A percentile compares a stretch with the other conserved stretches of the same genome.
phyloP scores from a whole-genome alignment of 2,329 filamentous ascomycete genomes.

The Penicillium sumatraense region DNA sequence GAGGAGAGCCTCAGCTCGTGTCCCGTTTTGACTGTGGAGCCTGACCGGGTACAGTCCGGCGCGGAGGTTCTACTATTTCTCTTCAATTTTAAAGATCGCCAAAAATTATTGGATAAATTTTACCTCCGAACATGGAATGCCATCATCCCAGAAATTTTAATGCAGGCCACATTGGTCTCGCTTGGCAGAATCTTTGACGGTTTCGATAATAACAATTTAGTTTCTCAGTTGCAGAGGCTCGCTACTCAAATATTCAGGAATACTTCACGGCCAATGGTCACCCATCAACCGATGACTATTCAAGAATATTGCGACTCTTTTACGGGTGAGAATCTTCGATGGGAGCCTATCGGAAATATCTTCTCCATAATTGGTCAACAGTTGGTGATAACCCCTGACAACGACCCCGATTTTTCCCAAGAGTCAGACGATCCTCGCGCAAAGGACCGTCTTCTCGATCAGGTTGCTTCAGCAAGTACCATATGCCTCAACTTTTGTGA shows the following conservation, averaged over 20 bases:
- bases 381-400: constrained; percentile 34
- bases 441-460: constrained; percentile 36
- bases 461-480: constrained; percentile 40
- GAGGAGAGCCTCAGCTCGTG: constrained; percentile 27
- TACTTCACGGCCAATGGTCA: constrained; percentile 31
- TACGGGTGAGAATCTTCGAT: constrained; percentile 39
- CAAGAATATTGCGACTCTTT: constrained; percentile 38
- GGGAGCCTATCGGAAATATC: constrained; percentile 48
- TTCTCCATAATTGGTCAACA: constrained; percentile 45
- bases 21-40: constrained; percentile 27
- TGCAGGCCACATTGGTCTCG: constrained; percentile 33
- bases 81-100: constrained; percentile 30
- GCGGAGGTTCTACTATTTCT: constrained; percentile 35
- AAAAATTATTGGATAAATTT: constrained; percentile 31
- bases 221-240: constrained; percentile 32
- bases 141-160: constrained; percentile 29
- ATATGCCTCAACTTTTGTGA: constrained; percentile 39
- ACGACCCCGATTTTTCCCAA: constrained; percentile 34
- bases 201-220: constrained; percentile 29
- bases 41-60: constrained; percentile 35
- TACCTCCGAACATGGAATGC: constrained; percentile 29
- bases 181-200: constrained; percentile 30
- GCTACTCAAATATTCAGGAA: constrained; percentile 36
- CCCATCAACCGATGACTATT: constrained; percentile 33
- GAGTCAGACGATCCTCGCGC: constrained; percentile 23